These are phyloP conservation scores for Roridomyces roridus DNA, from an alignment of 768 basidiomycete species.

Conservation along the genomic window DNA sequence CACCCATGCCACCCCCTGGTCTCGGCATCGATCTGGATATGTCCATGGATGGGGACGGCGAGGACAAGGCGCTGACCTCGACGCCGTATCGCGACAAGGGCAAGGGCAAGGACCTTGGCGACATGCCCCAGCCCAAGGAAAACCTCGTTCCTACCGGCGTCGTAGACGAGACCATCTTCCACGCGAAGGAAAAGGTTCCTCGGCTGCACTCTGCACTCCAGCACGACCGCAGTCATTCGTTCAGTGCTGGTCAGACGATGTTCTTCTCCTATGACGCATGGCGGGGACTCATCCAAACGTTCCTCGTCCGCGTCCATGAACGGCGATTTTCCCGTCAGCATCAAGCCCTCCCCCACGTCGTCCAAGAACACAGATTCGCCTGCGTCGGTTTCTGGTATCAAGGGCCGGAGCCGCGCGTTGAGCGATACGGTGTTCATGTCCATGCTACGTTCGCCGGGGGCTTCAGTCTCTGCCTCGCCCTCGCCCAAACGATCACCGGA, in stretches of 20 bases:
- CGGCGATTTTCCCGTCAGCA: conserved; percentile 19
- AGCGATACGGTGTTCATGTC: conserved; percentile 72
- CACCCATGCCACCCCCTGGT: conserved; percentile 36
- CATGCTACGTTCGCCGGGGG: conserved; percentile 48
- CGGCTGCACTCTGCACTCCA: conserved; percentile 41
- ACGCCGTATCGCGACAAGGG: conserved; percentile 49
- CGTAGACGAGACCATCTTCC: conserved; percentile 54
- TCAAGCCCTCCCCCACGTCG: conserved; percentile 37
- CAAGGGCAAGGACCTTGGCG: conserved; percentile 45
- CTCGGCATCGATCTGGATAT: conserved; percentile 36
- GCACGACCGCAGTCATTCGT: conserved; percentile 69
- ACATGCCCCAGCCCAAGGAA: conserved; percentile 27
- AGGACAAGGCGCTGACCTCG: conserved; percentile 43
- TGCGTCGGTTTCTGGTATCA: conserved; percentile 35
- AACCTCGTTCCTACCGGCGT: conserved; percentile 27
- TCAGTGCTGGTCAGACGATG: conserved; percentile 68
- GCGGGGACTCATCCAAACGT: conserved; percentile 18
- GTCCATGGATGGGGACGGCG: conserved; percentile 33
- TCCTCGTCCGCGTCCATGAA: conserved; percentile 24
- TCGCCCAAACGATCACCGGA: conserved; percentile 49
- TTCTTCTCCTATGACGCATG: conserved; percentile 58
- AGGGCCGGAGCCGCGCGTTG: conserved; percentile 57
- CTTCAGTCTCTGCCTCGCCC: conserved; percentile 12
- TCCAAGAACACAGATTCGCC: conserved; percentile 26
- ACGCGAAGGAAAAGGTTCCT: conserved; percentile 45